Evolutionary conservation across 2,329 filamentous ascomycete species (phyloP), one percentile per base, ranked within the genome.

Genomic region (Aspergillus fumigatus): DNA sequence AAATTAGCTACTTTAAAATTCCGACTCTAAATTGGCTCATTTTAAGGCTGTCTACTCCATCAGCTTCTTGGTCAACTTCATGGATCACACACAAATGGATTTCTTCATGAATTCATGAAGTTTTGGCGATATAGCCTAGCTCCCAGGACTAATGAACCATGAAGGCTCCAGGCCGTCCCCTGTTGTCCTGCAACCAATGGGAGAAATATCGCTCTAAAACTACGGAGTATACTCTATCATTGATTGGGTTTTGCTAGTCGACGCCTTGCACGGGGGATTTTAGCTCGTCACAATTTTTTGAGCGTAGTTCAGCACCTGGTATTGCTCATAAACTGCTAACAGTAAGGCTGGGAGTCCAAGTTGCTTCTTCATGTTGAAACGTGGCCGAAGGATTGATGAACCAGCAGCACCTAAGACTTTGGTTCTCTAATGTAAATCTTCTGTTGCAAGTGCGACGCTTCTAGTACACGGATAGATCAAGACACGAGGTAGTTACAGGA

Each of bases 401-500:
- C 32, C 14, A 6, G 32, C 14, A 38, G 32, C 14, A 38, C 32
- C 32, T 14, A 38, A 38, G 14, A 6, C 5, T 17, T 38, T 17
- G 14, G 32, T n/a, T 35, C 14, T 38, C 32, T 38, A 38, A 5
- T 17, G 14, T 38, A 38, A 38, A 38, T 38, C 32, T 17, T 38
- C 32, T 38, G 32, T 17, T 38, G 32, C 32, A 3, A 38, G 11
- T 47, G 11, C 19, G 14, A 47, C 19, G 43, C 23, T 47, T 25
- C 14, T 38, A 38, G 5, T 47, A 8, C 4, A 47, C 14, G 43
- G 41, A 23, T 47, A 14, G 14, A 23, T 40, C 29, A 48, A 21
- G 25, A 8, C 19, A 41, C 4, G 49, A 35, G 58, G 63, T 62
- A 66, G 58, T 48, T 51, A 51, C 48, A 60, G 40, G 21, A 53